Evolutionary conservation across 2,329 filamentous ascomycete genomes (phyloP).

Genomic region (Cercospora sojina): DNA sequence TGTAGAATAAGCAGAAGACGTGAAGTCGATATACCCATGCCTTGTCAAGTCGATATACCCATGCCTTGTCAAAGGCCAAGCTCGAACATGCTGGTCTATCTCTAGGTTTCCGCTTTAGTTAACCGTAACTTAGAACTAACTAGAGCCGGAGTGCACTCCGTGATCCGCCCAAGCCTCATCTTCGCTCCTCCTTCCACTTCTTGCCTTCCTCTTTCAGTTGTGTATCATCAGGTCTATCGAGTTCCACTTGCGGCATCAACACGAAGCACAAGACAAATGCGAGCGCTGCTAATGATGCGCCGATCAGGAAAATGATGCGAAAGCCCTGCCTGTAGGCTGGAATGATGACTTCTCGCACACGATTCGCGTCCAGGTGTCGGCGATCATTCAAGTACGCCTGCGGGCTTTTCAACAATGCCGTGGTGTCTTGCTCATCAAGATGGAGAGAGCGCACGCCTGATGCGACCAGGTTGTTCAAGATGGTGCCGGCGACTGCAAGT

Average conservation of each 20-base stretch:
- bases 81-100: neutral
- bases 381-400: conserved; percentile 23
- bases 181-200: conserved; percentile 14
- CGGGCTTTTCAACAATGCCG: conserved; percentile 19
- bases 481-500: conserved; percentile 20
- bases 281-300: conserved; percentile 39
- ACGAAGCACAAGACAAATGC: conserved; percentile 38
- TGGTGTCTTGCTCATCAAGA: conserved; percentile 13
- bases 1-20: neutral
- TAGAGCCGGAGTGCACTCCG: neutral
- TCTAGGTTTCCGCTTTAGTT: neutral
- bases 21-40: neutral
- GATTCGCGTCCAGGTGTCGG: conserved; percentile 31
- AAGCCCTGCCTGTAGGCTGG: conserved; percentile 43
- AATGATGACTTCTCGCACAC: conserved; percentile 30
- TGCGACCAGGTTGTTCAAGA: conserved; percentile 22
- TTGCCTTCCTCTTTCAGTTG: conserved; percentile 23
- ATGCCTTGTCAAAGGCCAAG: neutral
- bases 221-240: conserved; percentile 23
- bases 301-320: conserved; percentile 43
- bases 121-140: too few relatives aligned
- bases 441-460: conserved; percentile 13
- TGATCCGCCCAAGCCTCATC: neutral
- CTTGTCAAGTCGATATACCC: neutral
- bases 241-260: conserved; percentile 41